Base-by-base conservation (phyloP, 2,329 filamentous ascomycete genomes). In the Penicillium vulpinum region DNA sequence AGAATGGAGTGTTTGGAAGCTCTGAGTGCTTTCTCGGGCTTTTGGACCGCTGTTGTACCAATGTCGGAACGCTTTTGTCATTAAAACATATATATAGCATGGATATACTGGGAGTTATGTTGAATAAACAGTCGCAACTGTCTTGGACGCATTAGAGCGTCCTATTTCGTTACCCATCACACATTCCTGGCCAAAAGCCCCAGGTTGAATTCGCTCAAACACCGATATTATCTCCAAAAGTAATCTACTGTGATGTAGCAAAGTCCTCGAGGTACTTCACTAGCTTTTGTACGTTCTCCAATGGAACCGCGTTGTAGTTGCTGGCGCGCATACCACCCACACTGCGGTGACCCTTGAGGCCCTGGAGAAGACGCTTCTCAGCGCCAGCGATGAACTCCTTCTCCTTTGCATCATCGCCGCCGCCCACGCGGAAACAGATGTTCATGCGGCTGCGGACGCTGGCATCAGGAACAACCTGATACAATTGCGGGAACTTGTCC, bases 401-500 rank as follows among this genome's bases (percentile, higher is more conserved):
- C 74, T 97, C 92, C 22, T 87, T 83, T 13, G 83, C 86, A 50
- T 87, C 85, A 57, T 86, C 78, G 40, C 87, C 85, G 43, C 81
- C 83, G 46, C 80, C 73, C 18, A 96, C 83, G 16, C 92, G 81
- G 82, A 97, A 97, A 81, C 92, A 97, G 57, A 97, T 90, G 76
- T 97, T 97, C 89, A 97, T 96, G 54, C 91, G 82, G 66, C 90
- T 96, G 55, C 92, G 88, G 3, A 83, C 88, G 22, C 79, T 79
- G 76, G 89, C 89, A 64, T 89, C 83, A 0, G 92, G 91, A 0
- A 97, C 86, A 31, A 97, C 84, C 51, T 79, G 81, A 78, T 95
- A 97, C n/a, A 88, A 77, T 0, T 86, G 78, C 0, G 89, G 83
- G 66, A 89, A 81, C 43, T 84, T 84, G 64, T 97, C 93, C 8